These are phyloP conservation scores for Neurospora sp. DNA, from an alignment of 495 filamentous ascomycete genomes.

Conservation along the genomic window DNA sequence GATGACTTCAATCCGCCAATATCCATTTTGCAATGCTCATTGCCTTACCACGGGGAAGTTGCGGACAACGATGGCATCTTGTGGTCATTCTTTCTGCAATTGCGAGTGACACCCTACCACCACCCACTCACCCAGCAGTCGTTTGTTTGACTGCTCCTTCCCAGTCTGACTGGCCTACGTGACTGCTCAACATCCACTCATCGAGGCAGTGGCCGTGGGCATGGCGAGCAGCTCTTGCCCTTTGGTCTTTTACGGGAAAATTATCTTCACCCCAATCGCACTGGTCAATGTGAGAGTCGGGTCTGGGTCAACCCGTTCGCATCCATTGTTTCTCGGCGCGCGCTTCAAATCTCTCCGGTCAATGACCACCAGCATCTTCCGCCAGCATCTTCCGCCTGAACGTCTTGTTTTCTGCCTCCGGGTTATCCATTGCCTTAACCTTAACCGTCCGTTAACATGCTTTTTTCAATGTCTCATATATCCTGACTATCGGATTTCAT, in stretches of 20 bases:
- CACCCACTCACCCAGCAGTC: background rate
- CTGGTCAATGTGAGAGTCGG: background rate
- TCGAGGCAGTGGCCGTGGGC: background rate
- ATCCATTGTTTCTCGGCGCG: background rate
- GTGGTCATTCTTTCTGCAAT: background rate
- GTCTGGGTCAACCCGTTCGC: background rate
- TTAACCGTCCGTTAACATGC: background rate
- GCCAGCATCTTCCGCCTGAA: background rate
- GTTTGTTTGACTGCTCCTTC: background rate
- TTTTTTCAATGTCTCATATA: background rate
- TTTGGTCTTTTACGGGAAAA: background rate
- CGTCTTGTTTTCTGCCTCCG: background rate
- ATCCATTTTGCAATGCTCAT: background rate
- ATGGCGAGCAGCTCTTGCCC: background rate
- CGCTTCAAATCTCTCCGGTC: background rate
- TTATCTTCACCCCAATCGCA: background rate
- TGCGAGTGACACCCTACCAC: background rate
- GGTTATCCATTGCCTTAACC: background rate
- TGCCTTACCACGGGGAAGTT: background rate
- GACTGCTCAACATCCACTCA: background rate
- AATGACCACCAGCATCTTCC: background rate
- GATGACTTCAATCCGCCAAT: background rate
- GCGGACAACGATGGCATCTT: background rate
- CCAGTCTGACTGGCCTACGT: background rate
- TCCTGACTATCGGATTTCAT: background rate